phyloP scores from a whole-genome alignment of 2,329 filamentous ascomycete species.

The Aureobasidium subglaciale region DNA sequence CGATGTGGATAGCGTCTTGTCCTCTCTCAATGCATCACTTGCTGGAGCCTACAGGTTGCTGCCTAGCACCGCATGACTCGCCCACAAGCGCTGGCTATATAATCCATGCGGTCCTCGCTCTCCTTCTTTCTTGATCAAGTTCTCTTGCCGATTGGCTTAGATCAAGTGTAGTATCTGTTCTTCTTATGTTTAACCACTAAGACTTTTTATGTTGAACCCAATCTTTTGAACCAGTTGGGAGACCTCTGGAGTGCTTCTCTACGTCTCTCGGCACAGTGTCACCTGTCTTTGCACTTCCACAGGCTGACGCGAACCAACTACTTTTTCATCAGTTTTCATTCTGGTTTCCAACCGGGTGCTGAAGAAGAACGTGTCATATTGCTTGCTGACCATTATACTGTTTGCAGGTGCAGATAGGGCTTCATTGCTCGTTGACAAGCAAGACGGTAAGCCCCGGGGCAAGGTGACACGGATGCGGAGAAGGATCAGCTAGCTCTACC shows the following conservation, averaged over 20 bases:
- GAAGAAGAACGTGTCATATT: conserved; percentile 7
- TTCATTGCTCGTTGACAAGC: not conserved
- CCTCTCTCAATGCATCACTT: too few relatives aligned
- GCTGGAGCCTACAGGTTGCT: not conserved
- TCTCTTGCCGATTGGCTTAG: not conserved
- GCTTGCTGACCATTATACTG: not conserved
- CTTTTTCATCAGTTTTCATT: conserved; percentile 8
- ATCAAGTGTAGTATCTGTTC: conserved; percentile 10
- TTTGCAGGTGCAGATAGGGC: not conserved
- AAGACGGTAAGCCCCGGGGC: conserved; percentile 5
- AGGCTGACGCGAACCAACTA: conserved; percentile 2
- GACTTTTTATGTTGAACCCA: conserved; percentile 6
- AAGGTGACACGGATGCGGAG: not conserved
- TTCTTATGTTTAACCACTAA: conserved; percentile 10
- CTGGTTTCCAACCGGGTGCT: conserved; percentile 1
- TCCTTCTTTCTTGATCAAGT: not conserved
- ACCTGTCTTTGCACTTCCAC: conserved; percentile 4
- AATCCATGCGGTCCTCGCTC: not conserved
- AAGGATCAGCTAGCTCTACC: not conserved
- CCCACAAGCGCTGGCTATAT: not conserved
- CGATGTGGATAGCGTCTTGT: too few relatives aligned
- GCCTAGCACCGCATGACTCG: not conserved
- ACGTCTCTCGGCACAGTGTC: conserved; percentile 6
- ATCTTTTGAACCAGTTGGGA: not conserved
- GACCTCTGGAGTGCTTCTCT: not conserved